phyloP scores from a whole-genome alignment of 176 grass and related monocot species.

The Zoysia pacifica region DNA sequence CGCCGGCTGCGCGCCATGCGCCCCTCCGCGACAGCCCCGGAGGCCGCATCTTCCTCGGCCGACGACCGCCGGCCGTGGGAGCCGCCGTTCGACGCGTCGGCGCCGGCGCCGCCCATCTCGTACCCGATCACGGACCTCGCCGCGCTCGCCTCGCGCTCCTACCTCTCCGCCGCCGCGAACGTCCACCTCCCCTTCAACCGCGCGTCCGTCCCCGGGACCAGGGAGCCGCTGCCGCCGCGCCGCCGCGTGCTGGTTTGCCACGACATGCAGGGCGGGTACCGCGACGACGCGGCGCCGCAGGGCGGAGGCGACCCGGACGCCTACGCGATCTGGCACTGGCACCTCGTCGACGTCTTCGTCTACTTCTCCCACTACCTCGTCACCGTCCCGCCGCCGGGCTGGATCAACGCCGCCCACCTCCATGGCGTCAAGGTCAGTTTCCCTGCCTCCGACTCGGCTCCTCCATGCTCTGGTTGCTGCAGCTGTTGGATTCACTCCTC shows the following conservation, averaged over 20 bases:
- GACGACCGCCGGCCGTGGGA: constrained; percentile 60
- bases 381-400: constrained; percentile 84
- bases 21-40: background rate
- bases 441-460: background rate
- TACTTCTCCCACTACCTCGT: constrained; percentile 97
- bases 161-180: constrained; percentile 62
- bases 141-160: constrained; percentile 60
- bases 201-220: constrained; percentile 44
- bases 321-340: constrained; percentile 94
- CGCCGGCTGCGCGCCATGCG: constrained; percentile 30
- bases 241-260: constrained; percentile 83
- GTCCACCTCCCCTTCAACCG: constrained; percentile 90
- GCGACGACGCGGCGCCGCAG: constrained; percentile 69
- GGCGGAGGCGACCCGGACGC: constrained; percentile 61
- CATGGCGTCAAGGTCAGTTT: constrained; percentile 85
- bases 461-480: background rate
- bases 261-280: constrained; percentile 85
- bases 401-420: constrained; percentile 87
- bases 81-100: constrained; percentile 67
- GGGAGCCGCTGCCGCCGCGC: constrained; percentile 45
- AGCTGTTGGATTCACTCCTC: background rate
- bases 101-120: constrained; percentile 68
- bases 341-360: constrained; percentile 91
- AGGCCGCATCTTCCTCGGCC: background rate
- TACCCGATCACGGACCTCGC: constrained; percentile 81